These are phyloP conservation scores for Colletotrichum agaves DNA, from an alignment of 2,329 filamentous ascomycete species.

Conservation along the genomic window DNA sequence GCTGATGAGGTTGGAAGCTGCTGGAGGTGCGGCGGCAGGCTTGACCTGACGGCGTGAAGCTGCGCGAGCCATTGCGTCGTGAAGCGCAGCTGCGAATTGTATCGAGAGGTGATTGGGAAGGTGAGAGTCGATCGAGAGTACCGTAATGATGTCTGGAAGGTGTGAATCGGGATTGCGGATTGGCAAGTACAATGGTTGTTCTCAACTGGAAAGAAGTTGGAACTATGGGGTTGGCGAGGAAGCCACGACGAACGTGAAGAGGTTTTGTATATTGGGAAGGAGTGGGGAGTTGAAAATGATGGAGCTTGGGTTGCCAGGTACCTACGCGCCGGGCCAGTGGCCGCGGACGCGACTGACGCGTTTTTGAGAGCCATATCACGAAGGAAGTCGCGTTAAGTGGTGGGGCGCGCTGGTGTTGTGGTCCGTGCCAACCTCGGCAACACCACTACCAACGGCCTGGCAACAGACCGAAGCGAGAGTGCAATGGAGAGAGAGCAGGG, in stretches of 20 bases:
- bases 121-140: neutral
- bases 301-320: slow-evolving; percentile 25
- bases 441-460: slow-evolving; percentile 4
- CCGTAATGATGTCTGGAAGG: neutral
- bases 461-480: neutral
- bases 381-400: slow-evolving; percentile 35
- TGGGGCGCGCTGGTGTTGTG: slow-evolving; percentile 11
- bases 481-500: neutral
- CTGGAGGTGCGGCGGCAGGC: slow-evolving; percentile 22
- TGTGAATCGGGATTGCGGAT: neutral
- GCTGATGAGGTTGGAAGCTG: slow-evolving; percentile 33
- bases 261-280: slow-evolving; percentile 35
- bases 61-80: slow-evolving; percentile 37
- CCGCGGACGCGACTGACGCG: slow-evolving; percentile 33
- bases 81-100: slow-evolving; percentile 7
- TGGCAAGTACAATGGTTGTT: slow-evolving; percentile 11
- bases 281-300: slow-evolving; percentile 33
- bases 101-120: neutral
- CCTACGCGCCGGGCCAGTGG: slow-evolving; percentile 31
- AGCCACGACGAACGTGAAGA: slow-evolving; percentile 27
- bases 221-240: neutral
- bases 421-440: slow-evolving; percentile 30
- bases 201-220: slow-evolving; percentile 6
- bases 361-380: slow-evolving; percentile 21
- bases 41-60: slow-evolving; percentile 36